Base-by-base conservation (phyloP, 345 rosid species). In the Linum trigynum region DNA sequence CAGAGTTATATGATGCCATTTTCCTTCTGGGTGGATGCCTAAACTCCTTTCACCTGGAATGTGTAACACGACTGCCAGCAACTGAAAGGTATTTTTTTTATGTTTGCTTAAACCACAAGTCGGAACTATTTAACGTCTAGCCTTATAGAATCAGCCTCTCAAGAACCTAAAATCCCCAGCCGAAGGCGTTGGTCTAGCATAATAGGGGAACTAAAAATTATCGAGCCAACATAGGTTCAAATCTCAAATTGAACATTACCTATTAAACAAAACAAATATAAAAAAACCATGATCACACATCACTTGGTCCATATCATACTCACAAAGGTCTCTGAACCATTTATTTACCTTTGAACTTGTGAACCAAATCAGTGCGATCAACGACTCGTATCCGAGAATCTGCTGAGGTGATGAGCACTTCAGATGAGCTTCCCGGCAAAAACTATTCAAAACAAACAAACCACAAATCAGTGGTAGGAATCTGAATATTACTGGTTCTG, bases 391-490 rank as follows among this genome's bases (percentile, higher is more conserved):
- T 65, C 76, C 97, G 83, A 56, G 97, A 94, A 83, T 94, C 99
- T 11, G 99, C 89, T 39, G 96, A 90, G 36, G 97, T 90, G 74
- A 90, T 73, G n/a, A 94, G 88, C 67, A 94, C 92, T 82, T 90
- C 95, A 53, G 95, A 83, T 70, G 92, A 94, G 71, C 97, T 94
- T 74, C 96, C 95, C n/a, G 83, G 88, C 5, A 85, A 86, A 88
- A 90, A 94, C 99, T 94, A 83, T 69, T 69, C 65, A 58, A 60
- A 8, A 55, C 65, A 77, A 74, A 16, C 38, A 57, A 57, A 57
- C 36, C 23, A 5, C 64, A n/a, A 9, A 70, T 69, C 57, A 78
- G 72, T 55, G 64, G 43, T 60, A 39, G 39, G 38, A 56, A 66
- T 48, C 9, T 5, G 53, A 48, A 9, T 1, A 48, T 2, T 48